Conservation (phyloP, 2,329 filamentous ascomycete genomes). For the Aspergillus vadensis region DNA sequence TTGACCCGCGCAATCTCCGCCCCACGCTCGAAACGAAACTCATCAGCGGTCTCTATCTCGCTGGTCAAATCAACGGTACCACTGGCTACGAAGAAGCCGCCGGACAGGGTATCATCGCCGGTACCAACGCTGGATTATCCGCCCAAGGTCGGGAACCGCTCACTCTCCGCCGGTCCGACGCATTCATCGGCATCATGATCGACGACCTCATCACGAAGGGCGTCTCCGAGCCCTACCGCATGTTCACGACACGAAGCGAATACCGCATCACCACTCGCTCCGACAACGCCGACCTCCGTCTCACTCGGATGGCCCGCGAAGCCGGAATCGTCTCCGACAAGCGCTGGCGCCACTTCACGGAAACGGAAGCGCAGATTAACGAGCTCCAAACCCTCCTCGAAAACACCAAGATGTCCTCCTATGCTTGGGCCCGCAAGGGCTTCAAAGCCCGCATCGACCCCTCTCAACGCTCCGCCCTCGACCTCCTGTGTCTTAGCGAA, state of each 20-base stretch:
- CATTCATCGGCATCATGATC: slow-evolving; percentile 98
- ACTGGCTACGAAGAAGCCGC: slow-evolving; percentile 98
- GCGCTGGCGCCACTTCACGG: slow-evolving; percentile 72
- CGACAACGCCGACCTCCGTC: slow-evolving; percentile 87
- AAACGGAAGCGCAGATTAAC: slow-evolving; percentile 67
- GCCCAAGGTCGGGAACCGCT: slow-evolving; percentile 67
- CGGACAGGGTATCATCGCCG: slow-evolving; percentile 87
- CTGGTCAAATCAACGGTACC: slow-evolving; percentile 96
- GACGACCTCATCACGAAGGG: slow-evolving; percentile 97
- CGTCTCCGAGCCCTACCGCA: slow-evolving; percentile 93
- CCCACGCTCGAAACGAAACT: slow-evolving; percentile 93
- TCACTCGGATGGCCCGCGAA: slow-evolving; percentile 74
- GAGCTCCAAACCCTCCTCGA: slow-evolving; percentile 65
- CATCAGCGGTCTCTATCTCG: slow-evolving; percentile 84
- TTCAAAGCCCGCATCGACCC: slow-evolving; percentile 70
- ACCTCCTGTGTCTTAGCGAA: slow-evolving; percentile 71
- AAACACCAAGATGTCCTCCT: slow-evolving; percentile 59
- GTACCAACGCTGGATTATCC: slow-evolving; percentile 88
- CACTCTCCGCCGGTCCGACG: slow-evolving; percentile 76
- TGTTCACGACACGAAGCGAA: slow-evolving; percentile 96
- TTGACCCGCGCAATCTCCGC: slow-evolving; percentile 84
- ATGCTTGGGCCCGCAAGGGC: slow-evolving; percentile 69
- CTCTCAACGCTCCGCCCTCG: slow-evolving; percentile 70
- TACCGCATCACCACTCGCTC: slow-evolving; percentile 90
- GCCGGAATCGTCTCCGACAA: slow-evolving; percentile 77